phyloP scores from a whole-genome alignment of 345 rosid genomes.

The Brassica napus region Da-Ae NC_063448.1:9893501-9894000 shows the following conservation, averaged over 20 bases:
- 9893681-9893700: conserved; percentile 52
- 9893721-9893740: conserved; percentile 25
- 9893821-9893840: neutral
- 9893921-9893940: conserved; percentile 69
- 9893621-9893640: conserved; percentile 45
- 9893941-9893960: conserved; percentile 55
- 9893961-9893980: conserved; percentile 56
- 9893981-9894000: conserved; percentile 34
- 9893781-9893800: neutral
- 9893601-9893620: conserved; percentile 43
- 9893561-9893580: conserved; percentile 44
- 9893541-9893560: conserved; percentile 54
- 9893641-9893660: conserved; percentile 43
- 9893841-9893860: neutral
- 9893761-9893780: conserved; percentile 43
- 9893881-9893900: conserved; percentile 56
- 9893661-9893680: conserved; percentile 40
- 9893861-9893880: neutral
- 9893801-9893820: neutral
- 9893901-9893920: conserved; percentile 55
- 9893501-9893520: conserved; percentile 17
- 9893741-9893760: conserved; percentile 37
- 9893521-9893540: conserved; percentile 23
- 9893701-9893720: conserved; percentile 30
- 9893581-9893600: conserved; percentile 57